These are phyloP conservation scores for Pseudogymnoascus verrucosus DNA, from an alignment of 2,329 filamentous ascomycete genomes.

Conservation along the genomic window DNA sequence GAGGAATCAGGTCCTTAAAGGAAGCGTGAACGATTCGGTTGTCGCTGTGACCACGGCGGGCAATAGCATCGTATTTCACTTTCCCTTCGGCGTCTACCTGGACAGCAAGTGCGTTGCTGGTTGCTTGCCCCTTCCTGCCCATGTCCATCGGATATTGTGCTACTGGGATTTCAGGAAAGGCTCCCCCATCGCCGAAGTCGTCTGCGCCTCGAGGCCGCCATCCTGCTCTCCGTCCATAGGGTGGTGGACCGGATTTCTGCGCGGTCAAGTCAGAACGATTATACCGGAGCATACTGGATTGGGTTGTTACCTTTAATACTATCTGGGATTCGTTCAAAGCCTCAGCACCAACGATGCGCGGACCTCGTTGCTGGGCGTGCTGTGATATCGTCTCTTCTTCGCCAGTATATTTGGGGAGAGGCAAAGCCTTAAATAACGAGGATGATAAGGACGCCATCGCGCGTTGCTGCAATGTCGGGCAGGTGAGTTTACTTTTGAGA, in stretches of 20 bases:
- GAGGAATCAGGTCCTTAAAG: constrained; percentile 93
- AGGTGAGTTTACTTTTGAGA: constrained; percentile 1
- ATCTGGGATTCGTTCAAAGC: constrained; percentile 81
- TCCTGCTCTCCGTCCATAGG: constrained; percentile 78
- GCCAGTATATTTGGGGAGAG: constrained; percentile 84
- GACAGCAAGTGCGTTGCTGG: constrained; percentile 82
- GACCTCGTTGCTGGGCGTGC: constrained; percentile 67
- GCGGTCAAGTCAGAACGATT: constrained; percentile 18
- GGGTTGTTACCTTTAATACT: constrained; percentile 56
- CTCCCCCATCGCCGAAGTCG: constrained; percentile 93
- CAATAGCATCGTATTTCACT: constrained; percentile 94
- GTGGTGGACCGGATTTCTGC: constrained; percentile 71
- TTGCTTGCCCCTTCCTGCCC: constrained; percentile 65
- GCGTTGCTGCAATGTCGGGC: constrained; percentile 9
- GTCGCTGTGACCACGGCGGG: constrained; percentile 77
- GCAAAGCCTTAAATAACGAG: constrained; percentile 71
- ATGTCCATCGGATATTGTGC: constrained; percentile 95
- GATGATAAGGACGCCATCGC: constrained; percentile 59
- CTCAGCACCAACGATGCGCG: constrained; percentile 70
- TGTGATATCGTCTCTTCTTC: constrained; percentile 75
- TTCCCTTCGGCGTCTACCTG: constrained; percentile 88
- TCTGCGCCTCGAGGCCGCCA: constrained; percentile 86
- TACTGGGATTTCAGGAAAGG: constrained; percentile 87
- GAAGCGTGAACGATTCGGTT: constrained; percentile 83
- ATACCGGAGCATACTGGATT: neutral